Evolutionary conservation across 768 basidiomycete genomes (phyloP).

Genomic region (Amylocystis lapponica): DNA sequence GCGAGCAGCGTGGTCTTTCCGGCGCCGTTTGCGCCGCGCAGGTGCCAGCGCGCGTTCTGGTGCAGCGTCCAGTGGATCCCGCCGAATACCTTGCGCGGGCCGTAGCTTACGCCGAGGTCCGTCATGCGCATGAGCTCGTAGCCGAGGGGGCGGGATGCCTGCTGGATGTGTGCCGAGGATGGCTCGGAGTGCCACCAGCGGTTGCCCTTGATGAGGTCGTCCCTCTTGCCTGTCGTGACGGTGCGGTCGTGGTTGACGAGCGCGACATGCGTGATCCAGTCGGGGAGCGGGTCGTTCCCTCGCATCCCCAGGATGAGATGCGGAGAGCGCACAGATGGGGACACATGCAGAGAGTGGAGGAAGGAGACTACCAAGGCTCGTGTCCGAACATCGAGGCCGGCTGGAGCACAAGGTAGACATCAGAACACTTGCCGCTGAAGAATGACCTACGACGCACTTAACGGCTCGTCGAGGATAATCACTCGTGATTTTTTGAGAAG

Average conservation of each 20-base stretch:
- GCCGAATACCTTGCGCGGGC: slow-evolving; percentile 59
- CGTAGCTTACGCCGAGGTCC: slow-evolving; percentile 68
- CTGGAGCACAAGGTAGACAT: slow-evolving; percentile 31
- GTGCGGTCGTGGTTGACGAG: slow-evolving; percentile 39
- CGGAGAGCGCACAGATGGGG: slow-evolving; percentile 32
- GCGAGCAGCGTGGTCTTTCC: slow-evolving; percentile 94
- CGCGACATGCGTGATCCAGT: slow-evolving; percentile 68
- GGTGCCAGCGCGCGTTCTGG: slow-evolving; percentile 83
- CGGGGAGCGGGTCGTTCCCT: slow-evolving; percentile 64
- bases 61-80: slow-evolving; percentile 79
- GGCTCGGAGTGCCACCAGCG: background rate
- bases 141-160: slow-evolving; percentile 14
- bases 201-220: slow-evolving; percentile 27
- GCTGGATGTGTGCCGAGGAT: background rate
- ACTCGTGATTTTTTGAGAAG: slow-evolving; percentile 66
- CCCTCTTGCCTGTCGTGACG: slow-evolving; percentile 47
- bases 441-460: slow-evolving; percentile 47
- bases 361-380: slow-evolving; percentile 52
- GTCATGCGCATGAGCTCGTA: slow-evolving; percentile 54
- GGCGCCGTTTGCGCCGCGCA: slow-evolving; percentile 87
- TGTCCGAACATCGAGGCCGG: slow-evolving; percentile 67
- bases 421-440: too few relatives aligned
- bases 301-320: slow-evolving; percentile 63
- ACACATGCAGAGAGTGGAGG: slow-evolving; percentile 40
- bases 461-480: slow-evolving; percentile 86